Evolutionary conservation across 2,329 filamentous ascomycete species (phyloP).

Genomic region (Arthroderma sp.): DNA sequence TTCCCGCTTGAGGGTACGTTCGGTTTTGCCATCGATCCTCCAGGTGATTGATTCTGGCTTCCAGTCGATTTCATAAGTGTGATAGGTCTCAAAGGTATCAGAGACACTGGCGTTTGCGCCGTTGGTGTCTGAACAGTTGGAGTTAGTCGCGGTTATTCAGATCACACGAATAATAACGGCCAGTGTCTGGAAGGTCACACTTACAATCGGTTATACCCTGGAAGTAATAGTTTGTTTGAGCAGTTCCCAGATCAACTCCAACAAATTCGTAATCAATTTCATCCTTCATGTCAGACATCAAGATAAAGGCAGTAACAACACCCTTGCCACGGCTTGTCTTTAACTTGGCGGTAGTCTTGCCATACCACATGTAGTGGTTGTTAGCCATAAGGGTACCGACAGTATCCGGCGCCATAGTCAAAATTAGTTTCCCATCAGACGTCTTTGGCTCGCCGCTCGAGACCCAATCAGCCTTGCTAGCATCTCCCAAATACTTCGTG

Average conservation of each 20-base stretch:
- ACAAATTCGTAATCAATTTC: slow-evolving; percentile 97
- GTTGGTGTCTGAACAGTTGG: slow-evolving; percentile 45
- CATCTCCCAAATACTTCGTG: slow-evolving; percentile 73
- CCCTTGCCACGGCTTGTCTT: slow-evolving; percentile 74
- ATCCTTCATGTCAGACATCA: slow-evolving; percentile 90
- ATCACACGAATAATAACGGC: background rate
- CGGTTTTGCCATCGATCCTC: slow-evolving; percentile 68
- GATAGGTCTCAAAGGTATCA: slow-evolving; percentile 64
- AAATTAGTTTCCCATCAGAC: slow-evolving; percentile 51
- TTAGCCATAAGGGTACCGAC: slow-evolving; percentile 77
- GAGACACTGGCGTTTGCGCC: slow-evolving; percentile 53
- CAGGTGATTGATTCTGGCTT: slow-evolving; percentile 73
- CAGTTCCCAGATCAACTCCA: slow-evolving; percentile 60
- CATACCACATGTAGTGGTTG: slow-evolving; percentile 92
- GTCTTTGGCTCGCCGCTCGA: slow-evolving; percentile 60
- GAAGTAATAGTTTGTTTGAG: slow-evolving; percentile 95
- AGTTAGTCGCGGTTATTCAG: background rate
- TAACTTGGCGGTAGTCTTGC: slow-evolving; percentile 72
- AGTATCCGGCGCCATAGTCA: slow-evolving; percentile 80
- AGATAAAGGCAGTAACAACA: slow-evolving; percentile 94
- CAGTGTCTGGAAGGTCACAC: slow-evolving; percentile 19
- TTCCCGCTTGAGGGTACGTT: slow-evolving; percentile 59
- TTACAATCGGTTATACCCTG: slow-evolving; percentile 85
- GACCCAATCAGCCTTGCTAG: slow-evolving; percentile 73
- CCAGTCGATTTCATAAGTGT: slow-evolving; percentile 92